Conservation (phyloP, 768 basidiomycete species). For the Trametes coccinea region DNA sequence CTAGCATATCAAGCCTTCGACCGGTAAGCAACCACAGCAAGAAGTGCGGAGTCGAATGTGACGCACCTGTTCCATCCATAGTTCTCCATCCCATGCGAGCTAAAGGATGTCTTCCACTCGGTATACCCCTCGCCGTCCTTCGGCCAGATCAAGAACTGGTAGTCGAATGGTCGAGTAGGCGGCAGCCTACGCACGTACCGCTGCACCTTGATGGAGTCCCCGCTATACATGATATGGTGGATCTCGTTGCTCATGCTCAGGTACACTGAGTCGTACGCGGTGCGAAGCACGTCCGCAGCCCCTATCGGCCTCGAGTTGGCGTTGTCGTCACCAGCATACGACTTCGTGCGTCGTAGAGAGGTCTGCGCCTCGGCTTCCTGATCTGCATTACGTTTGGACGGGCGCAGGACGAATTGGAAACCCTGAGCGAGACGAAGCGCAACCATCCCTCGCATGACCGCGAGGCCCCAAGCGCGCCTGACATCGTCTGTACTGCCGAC, state of each 20-base stretch:
- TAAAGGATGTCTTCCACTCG: constrained; percentile 71
- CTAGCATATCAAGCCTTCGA: constrained; percentile 77
- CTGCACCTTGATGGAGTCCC: constrained; percentile 87
- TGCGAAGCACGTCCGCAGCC: constrained; percentile 62
- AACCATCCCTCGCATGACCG: constrained; percentile 91
- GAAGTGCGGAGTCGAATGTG: not conserved
- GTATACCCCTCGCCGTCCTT: constrained; percentile 87
- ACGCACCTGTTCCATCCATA: constrained; percentile 84
- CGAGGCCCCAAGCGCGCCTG: constrained; percentile 71
- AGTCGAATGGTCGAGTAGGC: constrained; percentile 62
- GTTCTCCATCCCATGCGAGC: constrained; percentile 75
- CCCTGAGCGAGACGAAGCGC: constrained; percentile 90
- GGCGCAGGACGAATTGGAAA: constrained; percentile 85
- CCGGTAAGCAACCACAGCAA: not conserved
- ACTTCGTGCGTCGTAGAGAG: constrained; percentile 51
- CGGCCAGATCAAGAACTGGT: constrained; percentile 93
- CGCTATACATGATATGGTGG: constrained; percentile 87
- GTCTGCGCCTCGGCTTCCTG: constrained; percentile 35
- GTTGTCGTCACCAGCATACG: constrained; percentile 57
- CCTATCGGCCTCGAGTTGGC: constrained; percentile 56
- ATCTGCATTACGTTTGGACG: constrained; percentile 31
- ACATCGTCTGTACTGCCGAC: constrained; percentile 54
- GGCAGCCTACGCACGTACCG: constrained; percentile 79
- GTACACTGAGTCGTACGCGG: constrained; percentile 74
- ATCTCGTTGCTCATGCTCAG: constrained; percentile 96